A percentile compares a stretch with the other conserved stretches of the same genome.
Conservation (phyloP, 2,329 filamentous ascomycete genomes). For the Fusarium sp. region DNA sequence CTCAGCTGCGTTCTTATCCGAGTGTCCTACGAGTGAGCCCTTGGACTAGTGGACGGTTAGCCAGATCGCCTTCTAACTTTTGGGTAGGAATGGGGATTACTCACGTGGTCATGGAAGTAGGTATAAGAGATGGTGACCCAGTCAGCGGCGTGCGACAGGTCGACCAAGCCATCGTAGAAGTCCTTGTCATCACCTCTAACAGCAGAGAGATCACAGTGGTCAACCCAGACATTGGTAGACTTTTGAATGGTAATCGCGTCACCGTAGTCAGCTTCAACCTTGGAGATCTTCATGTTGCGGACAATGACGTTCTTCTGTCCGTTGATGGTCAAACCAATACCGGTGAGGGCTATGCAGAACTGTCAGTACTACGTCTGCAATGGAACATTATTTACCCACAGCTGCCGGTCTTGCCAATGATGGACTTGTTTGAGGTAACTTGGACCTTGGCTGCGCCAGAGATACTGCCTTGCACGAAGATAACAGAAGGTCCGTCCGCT, state of each 20-base stretch:
- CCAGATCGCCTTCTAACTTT: background rate
- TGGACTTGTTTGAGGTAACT: conserved; percentile 38
- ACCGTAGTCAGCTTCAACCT: conserved; percentile 57
- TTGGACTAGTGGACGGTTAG: conserved; percentile 51
- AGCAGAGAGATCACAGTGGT: conserved; percentile 56
- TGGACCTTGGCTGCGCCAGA: conserved; percentile 39
- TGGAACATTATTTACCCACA: background rate
- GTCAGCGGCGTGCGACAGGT: conserved; percentile 57
- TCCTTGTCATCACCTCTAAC: conserved; percentile 54
- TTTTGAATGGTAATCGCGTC: conserved; percentile 63
- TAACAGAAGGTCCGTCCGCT: conserved; percentile 19
- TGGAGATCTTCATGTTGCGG: conserved; percentile 64
- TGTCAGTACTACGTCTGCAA: too few relatives aligned
- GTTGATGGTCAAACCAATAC: conserved; percentile 32
- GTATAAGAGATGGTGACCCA: conserved; percentile 56
- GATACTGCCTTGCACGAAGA: conserved; percentile 36
- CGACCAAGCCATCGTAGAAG: conserved; percentile 56
- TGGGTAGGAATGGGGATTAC: background rate
- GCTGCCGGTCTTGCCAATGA: conserved; percentile 37
- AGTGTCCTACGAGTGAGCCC: conserved; percentile 69
- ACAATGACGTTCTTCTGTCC: conserved; percentile 62
- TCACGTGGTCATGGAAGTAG: conserved; percentile 55
- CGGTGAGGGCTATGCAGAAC: conserved; percentile 6
- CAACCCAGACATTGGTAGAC: conserved; percentile 60
- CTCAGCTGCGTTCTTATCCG: conserved; percentile 65